Percentiles rank a stretch among this genome's conserved stretches.
phyloP scores from a whole-genome alignment of 331 rosid genomes.

The Prunus yedoensis region DNA sequence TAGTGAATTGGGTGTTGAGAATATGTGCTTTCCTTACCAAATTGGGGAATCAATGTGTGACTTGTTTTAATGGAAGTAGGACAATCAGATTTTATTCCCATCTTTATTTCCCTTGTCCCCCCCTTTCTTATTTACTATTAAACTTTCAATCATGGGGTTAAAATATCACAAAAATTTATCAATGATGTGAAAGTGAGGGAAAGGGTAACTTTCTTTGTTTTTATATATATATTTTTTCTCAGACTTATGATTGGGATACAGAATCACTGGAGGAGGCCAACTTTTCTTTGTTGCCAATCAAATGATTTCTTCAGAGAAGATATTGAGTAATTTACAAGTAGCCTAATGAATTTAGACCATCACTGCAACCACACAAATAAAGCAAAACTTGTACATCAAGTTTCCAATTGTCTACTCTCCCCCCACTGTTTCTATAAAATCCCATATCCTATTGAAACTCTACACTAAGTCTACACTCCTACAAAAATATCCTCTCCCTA shows the following conservation, averaged over 20 bases:
- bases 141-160: neutral
- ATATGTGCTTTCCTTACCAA: constrained; percentile 51
- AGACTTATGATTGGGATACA: constrained; percentile 2
- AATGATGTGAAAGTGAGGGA: neutral
- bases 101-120: neutral
- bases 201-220: neutral
- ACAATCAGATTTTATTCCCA: constrained; percentile 39
- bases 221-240: neutral
- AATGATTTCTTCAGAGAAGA: constrained; percentile 21
- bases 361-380: constrained; percentile 16
- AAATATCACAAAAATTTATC: neutral
- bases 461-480: constrained; percentile 4
- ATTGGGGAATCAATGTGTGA: constrained; percentile 29
- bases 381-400: constrained; percentile 26
- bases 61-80: constrained; percentile 25
- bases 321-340: constrained; percentile 24
- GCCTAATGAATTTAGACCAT: constrained; percentile 30
- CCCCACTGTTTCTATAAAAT: constrained; percentile 8
- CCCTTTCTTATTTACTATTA: neutral
- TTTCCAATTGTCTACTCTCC: constrained; percentile 26
- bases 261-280: neutral
- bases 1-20: constrained; percentile 18
- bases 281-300: constrained; percentile 36
- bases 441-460: constrained; percentile 3
- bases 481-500: neutral